Base-by-base conservation (phyloP, 2,329 filamentous ascomycete species). In the Fusarium nelsonii region DNA sequence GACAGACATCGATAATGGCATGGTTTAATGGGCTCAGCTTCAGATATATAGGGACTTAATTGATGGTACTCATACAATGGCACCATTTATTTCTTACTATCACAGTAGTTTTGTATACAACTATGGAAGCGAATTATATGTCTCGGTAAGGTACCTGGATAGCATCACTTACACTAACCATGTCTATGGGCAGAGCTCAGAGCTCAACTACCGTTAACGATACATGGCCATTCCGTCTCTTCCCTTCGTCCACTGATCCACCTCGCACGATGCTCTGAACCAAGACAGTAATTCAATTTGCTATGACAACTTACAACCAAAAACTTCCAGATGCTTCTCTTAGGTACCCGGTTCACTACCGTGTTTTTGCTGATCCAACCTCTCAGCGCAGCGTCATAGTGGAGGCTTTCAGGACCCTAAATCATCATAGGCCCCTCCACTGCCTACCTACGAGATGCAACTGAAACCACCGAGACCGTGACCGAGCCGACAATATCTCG, bases 391-490 rank as follows among this genome's bases (percentile, higher is more conserved):
- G 44, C 67, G 67, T 68, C 67, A 69, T 69, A 69, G 66, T 68
- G 66, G 66, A 69, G 62, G 65, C 44, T 53, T 28, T 11, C 26
- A 63, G 58, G 37, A 34, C 60, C 57, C 58, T 20, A 34, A 43
- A 44, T 48, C 59, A 66, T 62, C 48, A 46, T 40, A 64, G 18
- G 50, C 39, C 33, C 52, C 58, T 57, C 60, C 62, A 59, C 62
- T 44, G 14, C 36, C 36, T 37, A 54, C 60, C 56, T 43, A 63
- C 49, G 10, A 58, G 59, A 52, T 54, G 41, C 44, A 32, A 44
- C 52, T 67, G 56, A 68, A 68, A 64, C 34, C 58, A 70, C 67
- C 63, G 66, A 69, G 62, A 52, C 41, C 40, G 44, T 70, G 66
- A 46, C 67, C 67, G 67, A 68, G 67, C 67, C 49, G 62, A 64